phyloP scores from a whole-genome alignment of 164 flowering plant species.

The Paratinospora sagittata region DNA sequence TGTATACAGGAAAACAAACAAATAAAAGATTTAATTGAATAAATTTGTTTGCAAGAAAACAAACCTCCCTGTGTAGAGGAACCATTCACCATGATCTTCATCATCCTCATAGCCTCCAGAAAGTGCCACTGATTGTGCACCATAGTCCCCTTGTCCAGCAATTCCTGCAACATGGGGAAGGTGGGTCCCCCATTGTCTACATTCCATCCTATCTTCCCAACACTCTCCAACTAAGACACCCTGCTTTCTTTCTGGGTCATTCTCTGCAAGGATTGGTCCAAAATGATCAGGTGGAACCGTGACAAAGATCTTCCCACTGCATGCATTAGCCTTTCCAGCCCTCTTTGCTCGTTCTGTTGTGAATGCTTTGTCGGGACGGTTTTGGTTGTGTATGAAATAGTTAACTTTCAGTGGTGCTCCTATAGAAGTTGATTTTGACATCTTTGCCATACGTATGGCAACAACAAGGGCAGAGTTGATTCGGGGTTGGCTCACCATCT shows the following conservation, averaged over 20 bases:
- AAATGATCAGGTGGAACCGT: slow-evolving; percentile 64
- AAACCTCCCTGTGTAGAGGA: slow-evolving; percentile 91
- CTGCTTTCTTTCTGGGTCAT: slow-evolving; percentile 61
- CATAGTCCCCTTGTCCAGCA: slow-evolving; percentile 61
- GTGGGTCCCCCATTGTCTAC: slow-evolving; percentile 89
- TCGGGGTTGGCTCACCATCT: slow-evolving; percentile 59
- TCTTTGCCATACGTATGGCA: slow-evolving; percentile 63
- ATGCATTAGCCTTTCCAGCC: slow-evolving; percentile 74
- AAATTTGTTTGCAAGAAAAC: slow-evolving; percentile 4
- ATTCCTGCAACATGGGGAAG: slow-evolving; percentile 75
- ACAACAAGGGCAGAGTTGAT: slow-evolving; percentile 63
- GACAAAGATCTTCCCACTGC: slow-evolving; percentile 79
- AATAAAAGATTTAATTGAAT: too few relatives aligned
- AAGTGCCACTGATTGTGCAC: slow-evolving; percentile 81
- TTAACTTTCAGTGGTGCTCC: slow-evolving; percentile 25
- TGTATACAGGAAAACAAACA: too few relatives aligned
- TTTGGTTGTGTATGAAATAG: slow-evolving; percentile 43
- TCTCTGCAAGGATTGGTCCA: slow-evolving; percentile 77
- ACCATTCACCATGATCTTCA: slow-evolving; percentile 97
- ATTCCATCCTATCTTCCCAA: slow-evolving; percentile 66
- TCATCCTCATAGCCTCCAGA: slow-evolving; percentile 87
- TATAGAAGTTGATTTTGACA: slow-evolving; percentile 20
- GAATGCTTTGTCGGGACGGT: slow-evolving; percentile 65
- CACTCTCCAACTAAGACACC: slow-evolving; percentile 80
- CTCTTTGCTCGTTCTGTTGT: slow-evolving; percentile 72